Evolutionary conservation across 768 basidiomycete species (phyloP).

Genomic region (Suillus discolor): DNA sequence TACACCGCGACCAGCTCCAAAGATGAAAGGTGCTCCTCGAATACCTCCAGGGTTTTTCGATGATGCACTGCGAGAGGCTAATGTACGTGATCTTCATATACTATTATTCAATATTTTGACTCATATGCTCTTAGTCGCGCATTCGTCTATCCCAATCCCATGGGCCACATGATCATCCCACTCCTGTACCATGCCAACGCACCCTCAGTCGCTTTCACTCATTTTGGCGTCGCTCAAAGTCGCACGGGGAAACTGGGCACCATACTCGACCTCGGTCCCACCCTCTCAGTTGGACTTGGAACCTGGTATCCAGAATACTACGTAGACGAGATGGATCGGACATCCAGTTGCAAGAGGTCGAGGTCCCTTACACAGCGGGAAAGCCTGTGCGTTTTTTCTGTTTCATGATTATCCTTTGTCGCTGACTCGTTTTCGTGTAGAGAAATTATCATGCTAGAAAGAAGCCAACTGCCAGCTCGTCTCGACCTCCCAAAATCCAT

Average conservation of each 20-base stretch:
- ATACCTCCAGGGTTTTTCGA: no score
- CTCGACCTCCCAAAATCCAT: not conserved
- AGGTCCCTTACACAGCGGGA: not conserved
- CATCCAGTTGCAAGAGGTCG: not conserved
- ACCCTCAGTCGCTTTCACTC: not conserved
- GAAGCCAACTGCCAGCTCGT: not conserved
- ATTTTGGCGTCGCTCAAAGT: not conserved
- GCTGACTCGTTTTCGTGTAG: not conserved
- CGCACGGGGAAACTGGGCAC: not conserved
- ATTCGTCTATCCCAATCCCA: no score
- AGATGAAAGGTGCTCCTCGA: no score
- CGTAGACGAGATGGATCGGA: not conserved
- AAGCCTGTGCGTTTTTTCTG: not conserved
- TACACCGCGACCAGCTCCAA: no score
- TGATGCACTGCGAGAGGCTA: no score
- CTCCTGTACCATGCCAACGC: not conserved
- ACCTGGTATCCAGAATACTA: not conserved
- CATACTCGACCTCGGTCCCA: not conserved
- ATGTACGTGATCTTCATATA: no score
- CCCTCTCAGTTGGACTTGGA: not conserved
- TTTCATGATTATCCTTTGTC: not conserved
- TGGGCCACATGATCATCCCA: not conserved
- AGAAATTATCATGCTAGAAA: not conserved
- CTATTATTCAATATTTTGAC: no score
- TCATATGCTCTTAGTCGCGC: no score